Evolutionary conservation across 805 yeast genomes (phyloP), one percentile per base, ranked within the genome.

Genomic region (Ogataea methylovora): DNA sequence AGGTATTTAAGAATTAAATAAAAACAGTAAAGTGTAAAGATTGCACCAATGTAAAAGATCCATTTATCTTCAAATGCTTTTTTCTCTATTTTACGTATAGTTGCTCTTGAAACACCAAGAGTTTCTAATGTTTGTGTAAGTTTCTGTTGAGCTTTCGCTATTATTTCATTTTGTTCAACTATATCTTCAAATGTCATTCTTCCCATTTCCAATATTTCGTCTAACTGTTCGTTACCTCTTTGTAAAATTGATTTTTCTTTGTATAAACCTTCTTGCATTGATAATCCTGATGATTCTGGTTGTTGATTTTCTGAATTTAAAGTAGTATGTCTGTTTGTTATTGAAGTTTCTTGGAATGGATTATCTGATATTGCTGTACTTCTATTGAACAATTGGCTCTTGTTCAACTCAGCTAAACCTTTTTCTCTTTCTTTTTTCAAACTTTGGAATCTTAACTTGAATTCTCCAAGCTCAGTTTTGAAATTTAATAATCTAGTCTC

Each of bases 141-240:
- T 43, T 69, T 73, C 28, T 66, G 59, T 43, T 81, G 85, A 21
- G 90, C 67, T 38, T 65, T 65, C 37, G 69, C 63, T 37, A 90
- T 66, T 20, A 79, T 68, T 48, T 79, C 81, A 55, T 85, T 84
- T 53, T 92, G 97, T 30, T 81, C 87, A 14, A 83, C 81, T 16
- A 92, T 65, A 51, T 88, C 95, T 33, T 84, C 94, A 43, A 86
- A 73, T 2, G 95, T 85, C 32, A 72, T 71, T 40, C 82, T 75
- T 2, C 97, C 97, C 80, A 85, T 82, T 49, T 84, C 97, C 28
- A 92, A 56, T 27, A 92, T 85, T 43, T 84, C 86, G 53, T 92
- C 98, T 40, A 92, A 62, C 52, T 85, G 95, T 35, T 77, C 77
- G 27, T 83, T 77, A 0, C 95, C 87, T 37, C 84, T 65, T 22